Base-by-base conservation (phyloP, 2,329 filamentous ascomycete genomes). In the Helicocarpus griseus region DNA sequence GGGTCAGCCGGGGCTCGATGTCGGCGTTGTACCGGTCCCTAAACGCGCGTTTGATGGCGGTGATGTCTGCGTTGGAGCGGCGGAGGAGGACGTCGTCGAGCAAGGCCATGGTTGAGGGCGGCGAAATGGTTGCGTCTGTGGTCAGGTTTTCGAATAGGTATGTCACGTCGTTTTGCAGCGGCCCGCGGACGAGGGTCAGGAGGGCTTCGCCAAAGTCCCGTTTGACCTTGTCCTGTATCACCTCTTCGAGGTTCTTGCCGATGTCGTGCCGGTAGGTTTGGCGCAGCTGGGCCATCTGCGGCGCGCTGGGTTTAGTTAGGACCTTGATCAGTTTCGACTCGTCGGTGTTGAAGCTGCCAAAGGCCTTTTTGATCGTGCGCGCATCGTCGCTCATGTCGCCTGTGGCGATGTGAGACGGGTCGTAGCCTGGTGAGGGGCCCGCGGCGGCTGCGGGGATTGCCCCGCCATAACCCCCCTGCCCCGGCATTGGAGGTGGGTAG, bases 331-430 rank as follows among this genome's bases (percentile, higher is more conserved):
- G 73, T 0, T 78, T 69, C 61, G 82, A 85, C 67, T 96, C 90
- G 61, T 97, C 82, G 0, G 90, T 96, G 31, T 90, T 91, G 56
- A 95, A 87, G 0, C 89, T 89, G 69, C 95, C 95, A 89, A 96
- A 95, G 2, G 91, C 88, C 59, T 79, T 79, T 49, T 88, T 81
- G 21, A 95, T 73, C 3, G 76, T 79, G 52, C 89, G 80, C 0
- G 88, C 86, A 59, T 93, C 83, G 11, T 74, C 71, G 2, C 73
- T 76, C 45, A 81, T 84, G 57, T 95, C 83, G 17, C 81, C 80
- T 2, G 44, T 47, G 9, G 44, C 28, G 19, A 47, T 21, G 29
- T 33, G 19, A 17, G 44, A 21, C 2, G 28, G 17, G 13, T 36
- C 44, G 62, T 95, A 96, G 33, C 90, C 90, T 0, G 78, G 69